Base-by-base conservation (phyloP, 305 asterid species). In the Lippia alba region DNA sequence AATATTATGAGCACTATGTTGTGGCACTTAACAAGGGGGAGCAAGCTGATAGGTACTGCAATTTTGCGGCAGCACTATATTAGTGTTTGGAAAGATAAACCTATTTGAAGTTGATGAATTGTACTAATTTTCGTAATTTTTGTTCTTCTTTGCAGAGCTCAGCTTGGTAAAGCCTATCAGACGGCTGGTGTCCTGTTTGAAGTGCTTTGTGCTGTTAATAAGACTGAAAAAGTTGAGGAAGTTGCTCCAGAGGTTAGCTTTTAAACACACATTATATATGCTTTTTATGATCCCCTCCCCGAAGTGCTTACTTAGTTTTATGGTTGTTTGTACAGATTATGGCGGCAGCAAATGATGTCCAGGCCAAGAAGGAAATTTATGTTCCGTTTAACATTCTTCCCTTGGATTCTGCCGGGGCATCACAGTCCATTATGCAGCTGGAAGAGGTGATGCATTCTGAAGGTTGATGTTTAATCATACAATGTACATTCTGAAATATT, bases 101-200 rank as follows among this genome's bases (percentile, higher is more conserved):
- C 65, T 33, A 34, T 48, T 50, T 50, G 72, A 69, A 40, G 46
- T 44, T 60, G 49, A 67, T 49, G 56, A 51, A 16, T 73, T 61
- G 10, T 44, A 44, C 14, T 4, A 7, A 10, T 11, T 10, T 44
- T 44, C 14, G 8, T 44, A 39, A 39, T 0, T 44, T 11, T 44
- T 44, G 12, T 51, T 68, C 60, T 69, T 76, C 19, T 53, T 53
- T 34, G 78, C 89, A 95, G 99, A 81, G 97, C 97, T 79, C 91
- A 89, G 86, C 98, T 95, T 74, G 98, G 96, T 55, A 95, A 95
- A 83, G 99, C 99, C 73, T 95, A 95, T 79, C 96, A 90, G 87
- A 89, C 98, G 66, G 98, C 99, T 12, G 98, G 97, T 56, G 96
- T 92, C 78, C 93, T 95, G 59, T 95, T 92, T 85, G 99, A 95